Base-by-base conservation (phyloP, 2,329 filamentous ascomycete genomes). In the Pestalotiopsis sp. region DNA sequence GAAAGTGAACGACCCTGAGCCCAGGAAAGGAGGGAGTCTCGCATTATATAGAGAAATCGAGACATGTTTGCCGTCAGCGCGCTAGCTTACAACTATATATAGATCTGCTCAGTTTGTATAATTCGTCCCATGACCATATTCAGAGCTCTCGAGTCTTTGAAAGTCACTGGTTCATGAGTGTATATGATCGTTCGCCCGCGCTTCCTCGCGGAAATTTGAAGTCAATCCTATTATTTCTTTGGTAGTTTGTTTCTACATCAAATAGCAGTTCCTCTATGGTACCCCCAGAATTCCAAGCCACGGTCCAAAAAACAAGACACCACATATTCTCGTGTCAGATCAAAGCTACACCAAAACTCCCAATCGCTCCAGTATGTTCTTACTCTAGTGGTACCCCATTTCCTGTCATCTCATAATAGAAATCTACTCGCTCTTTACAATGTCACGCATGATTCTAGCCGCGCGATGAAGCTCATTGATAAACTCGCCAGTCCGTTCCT, bases 381-480 rank as follows among this genome's bases (percentile, higher is more conserved):
- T 9, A 36, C 31, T 7, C 6, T 9, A 2, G 31, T 36, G 6
- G 7, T 2, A 9, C 1, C 31, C 14, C 14, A 49, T n/a, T n/a
- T 49, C 7, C 14, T 2, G 3, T 49, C 14, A 1, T 4, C 13
- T 49, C 7, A n/a, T 49, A 3, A 7, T n/a, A 23, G 3, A 27
- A 39, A 12, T 60, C 27, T 36, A 62, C 59, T 39, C 59, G 7
- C 11, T 58, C 6, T 23, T 58, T 11, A 58, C 20, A 58, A 64
- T 64, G 36, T 31, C 36, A n/a, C 66, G 60, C 61, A 68, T 39
- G 4, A 68, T 68, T 45, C 45, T 59, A 36, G 66, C 66, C 14
- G 66, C 66, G 27, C 60, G 60, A 27, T 68, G 66, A 41, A 68
- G 66, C n/a, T 68, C 59, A 5, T 57, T 52, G 5, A 64, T 49